A percentile compares a stretch with the other conserved stretches of the same genome.
phyloP scores from a whole-genome alignment of 768 basidiomycete genomes.

The Gymnopilus dilepis region DNA sequence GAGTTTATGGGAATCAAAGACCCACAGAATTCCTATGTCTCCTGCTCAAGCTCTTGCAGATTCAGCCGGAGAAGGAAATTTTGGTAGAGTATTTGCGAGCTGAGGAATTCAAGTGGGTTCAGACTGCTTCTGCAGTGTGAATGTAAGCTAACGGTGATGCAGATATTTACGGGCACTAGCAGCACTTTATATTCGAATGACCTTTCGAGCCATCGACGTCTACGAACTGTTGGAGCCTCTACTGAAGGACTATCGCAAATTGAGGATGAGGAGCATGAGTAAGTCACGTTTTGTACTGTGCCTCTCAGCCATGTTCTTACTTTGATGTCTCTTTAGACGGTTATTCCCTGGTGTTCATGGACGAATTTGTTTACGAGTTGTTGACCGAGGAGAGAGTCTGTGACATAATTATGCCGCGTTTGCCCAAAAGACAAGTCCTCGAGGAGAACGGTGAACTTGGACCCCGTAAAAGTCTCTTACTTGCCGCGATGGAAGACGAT shows the following conservation, averaged over 20 bases:
- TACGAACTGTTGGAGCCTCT: constrained; percentile 94
- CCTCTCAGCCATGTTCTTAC: not conserved
- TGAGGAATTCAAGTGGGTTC: constrained; percentile 96
- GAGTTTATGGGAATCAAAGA: constrained; percentile 93
- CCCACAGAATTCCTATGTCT: constrained; percentile 95
- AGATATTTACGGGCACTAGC: constrained; percentile 95
- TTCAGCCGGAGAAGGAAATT: constrained; percentile 98
- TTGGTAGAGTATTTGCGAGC: constrained; percentile 92
- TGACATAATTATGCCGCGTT: constrained; percentile 92
- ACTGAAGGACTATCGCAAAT: constrained; percentile 91
- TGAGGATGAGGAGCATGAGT: constrained; percentile 84
- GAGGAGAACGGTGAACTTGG: constrained; percentile 94
- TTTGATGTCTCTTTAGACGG: constrained; percentile 59
- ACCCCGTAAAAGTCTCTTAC: constrained; percentile 82
- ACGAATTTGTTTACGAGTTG: constrained; percentile 88
- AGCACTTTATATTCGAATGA: constrained; percentile 93
- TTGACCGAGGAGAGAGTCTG: constrained; percentile 91
- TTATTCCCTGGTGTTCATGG: constrained; percentile 85
- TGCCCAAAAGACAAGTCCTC: constrained; percentile 82
- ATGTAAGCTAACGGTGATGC: constrained; percentile 5
- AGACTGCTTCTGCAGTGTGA: not conserved
- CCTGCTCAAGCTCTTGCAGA: constrained; percentile 91
- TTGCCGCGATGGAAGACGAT: constrained; percentile 85
- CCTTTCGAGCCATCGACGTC: constrained; percentile 88
- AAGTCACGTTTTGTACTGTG: constrained; percentile 29